Percentiles rank a stretch among this genome's conserved stretches.
Evolutionary conservation across 331 rosid species (phyloP).

Genomic region (Cydonia oblonga): DNA sequence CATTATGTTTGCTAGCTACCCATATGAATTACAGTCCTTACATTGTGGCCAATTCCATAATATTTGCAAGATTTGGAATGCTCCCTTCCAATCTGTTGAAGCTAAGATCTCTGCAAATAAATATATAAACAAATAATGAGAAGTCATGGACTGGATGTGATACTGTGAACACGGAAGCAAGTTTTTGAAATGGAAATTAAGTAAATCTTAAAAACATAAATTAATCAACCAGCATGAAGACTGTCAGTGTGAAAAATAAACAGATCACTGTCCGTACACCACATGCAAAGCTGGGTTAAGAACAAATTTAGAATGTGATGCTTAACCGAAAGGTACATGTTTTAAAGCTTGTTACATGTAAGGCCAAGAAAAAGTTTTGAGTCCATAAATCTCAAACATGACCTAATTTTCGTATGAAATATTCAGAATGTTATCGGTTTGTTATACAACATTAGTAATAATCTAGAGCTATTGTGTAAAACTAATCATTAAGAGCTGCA

Average conservation of each 20-base stretch:
- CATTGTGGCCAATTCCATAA: constrained; percentile 14
- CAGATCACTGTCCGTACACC: not conserved
- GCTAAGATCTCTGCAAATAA: constrained; percentile 21
- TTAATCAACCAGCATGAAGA: not conserved
- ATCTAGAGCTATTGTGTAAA: not conserved
- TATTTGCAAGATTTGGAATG: constrained; percentile 14
- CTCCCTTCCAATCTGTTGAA: constrained; percentile 21
- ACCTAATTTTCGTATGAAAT: too few relatives aligned
- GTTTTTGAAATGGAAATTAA: not conserved
- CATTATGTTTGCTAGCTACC: not conserved
- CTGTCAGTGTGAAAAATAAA: not conserved
- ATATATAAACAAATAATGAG: not conserved
- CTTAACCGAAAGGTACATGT: not conserved
- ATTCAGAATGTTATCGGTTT: not conserved
- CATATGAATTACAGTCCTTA: not conserved
- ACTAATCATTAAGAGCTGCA: not conserved
- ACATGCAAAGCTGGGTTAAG: not conserved
- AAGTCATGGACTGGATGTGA: not conserved
- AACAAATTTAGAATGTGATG: not conserved
- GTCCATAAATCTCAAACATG: not conserved
- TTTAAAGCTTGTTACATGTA: not conserved
- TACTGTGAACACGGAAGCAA: too few relatives aligned
- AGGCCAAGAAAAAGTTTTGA: not conserved
- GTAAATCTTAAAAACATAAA: not conserved
- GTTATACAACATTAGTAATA: not conserved